These are phyloP conservation scores for Xylaria sp. DNA, from an alignment of 2,329 filamentous ascomycete genomes.

Conservation along the genomic window DNA sequence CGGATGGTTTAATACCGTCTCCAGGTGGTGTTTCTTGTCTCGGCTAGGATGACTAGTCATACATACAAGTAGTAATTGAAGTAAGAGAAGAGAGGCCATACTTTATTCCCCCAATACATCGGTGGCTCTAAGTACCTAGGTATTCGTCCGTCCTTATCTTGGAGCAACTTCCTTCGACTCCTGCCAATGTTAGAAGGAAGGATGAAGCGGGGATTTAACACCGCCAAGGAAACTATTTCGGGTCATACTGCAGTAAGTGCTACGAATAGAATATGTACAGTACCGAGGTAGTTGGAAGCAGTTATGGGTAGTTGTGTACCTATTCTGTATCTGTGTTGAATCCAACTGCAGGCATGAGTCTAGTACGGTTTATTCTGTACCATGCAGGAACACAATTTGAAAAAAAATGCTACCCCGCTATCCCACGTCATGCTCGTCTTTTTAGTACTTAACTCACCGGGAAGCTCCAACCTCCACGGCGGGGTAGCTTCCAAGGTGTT, in stretches of 20 bases:
- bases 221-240: too few species aligned
- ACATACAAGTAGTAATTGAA: not conserved
- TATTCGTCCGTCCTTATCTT: not conserved
- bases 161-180: not conserved
- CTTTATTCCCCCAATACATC: not conserved
- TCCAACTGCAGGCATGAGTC: not conserved
- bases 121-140: not conserved
- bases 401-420: conserved; percentile 14
- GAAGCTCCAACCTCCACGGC: conserved; percentile 1
- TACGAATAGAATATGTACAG: too few species aligned
- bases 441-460: not conserved
- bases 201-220: too few species aligned
- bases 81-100: not conserved
- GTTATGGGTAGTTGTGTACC: too few species aligned
- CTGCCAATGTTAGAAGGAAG: not conserved
- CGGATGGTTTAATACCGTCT: conserved; percentile 1
- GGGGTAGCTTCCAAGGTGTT: conserved; percentile 18
- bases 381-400: not conserved
- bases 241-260: too few species aligned
- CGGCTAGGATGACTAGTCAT: conserved; percentile 12
- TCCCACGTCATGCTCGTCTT: conserved; percentile 30
- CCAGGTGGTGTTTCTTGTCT: not conserved
- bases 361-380: not conserved
- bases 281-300: not conserved
- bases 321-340: not conserved